phyloP scores from a whole-genome alignment of 2,329 filamentous ascomycete species.

The Sarocladiaceae sp. region DNA sequence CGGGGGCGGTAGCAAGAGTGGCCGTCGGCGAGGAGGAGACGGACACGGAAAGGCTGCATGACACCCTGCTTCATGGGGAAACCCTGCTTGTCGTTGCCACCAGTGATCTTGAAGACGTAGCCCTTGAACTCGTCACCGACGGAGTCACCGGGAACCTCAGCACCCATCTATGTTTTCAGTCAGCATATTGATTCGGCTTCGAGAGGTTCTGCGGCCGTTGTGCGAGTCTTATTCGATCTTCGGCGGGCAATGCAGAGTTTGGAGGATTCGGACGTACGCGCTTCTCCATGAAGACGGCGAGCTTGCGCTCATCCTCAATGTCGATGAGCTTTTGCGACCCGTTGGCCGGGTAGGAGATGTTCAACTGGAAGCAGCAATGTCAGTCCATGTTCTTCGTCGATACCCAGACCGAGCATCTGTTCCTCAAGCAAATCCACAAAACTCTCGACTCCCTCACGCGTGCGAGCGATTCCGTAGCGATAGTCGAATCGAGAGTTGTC shows the following conservation, averaged over 20 bases:
- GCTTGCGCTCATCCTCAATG: constrained; percentile 98
- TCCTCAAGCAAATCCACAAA: not conserved
- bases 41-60: constrained; percentile 97
- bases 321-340: constrained; percentile 99
- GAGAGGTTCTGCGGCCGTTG: not conserved
- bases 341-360: constrained; percentile 90
- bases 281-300: constrained; percentile 98
- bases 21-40: constrained; percentile 89
- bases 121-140: constrained; percentile 99
- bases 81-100: constrained; percentile 99
- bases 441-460: no score
- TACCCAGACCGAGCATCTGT: not conserved
- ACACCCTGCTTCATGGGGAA: constrained; percentile 99
- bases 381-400: constrained; percentile 19
- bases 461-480: no score
- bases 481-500: no score
- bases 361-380: constrained; percentile 43
- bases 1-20: constrained; percentile 99
- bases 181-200: constrained; percentile 21
- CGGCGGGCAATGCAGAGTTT: constrained; percentile 9
- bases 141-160: constrained; percentile 88
- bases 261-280: constrained; percentile 57
- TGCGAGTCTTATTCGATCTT: not conserved
- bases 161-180: constrained; percentile 64
- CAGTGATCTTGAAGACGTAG: constrained; percentile 99